Evolutionary conservation across 2,329 filamentous ascomycete species (phyloP), one percentile per base, ranked within the genome.

Genomic region (Penicillium sp.): DNA sequence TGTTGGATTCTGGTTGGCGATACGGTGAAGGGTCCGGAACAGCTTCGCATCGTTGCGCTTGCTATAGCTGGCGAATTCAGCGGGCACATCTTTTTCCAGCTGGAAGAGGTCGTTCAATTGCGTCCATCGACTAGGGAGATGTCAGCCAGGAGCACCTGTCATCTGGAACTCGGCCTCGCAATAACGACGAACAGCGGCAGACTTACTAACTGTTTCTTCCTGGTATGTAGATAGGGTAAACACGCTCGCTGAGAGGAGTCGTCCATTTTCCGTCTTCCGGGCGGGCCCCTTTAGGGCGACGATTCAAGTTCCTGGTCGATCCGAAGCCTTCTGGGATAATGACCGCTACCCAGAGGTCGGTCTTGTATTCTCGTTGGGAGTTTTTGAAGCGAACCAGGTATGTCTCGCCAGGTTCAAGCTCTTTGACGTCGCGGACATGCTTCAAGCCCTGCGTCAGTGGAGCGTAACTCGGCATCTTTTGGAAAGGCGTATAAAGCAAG

Each of bases 161-260:
- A n/a, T n/a, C n/a, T n/a, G n/a, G n/a, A n/a, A n/a, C n/a, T n/a
- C n/a, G n/a, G n/a, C n/a, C n/a, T n/a, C n/a, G n/a, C n/a, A n/a
- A n/a, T 4, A 3, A 23, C 11, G n/a, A n/a, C 7, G 15, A 4
- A 15, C 4, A 26, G 17, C 15, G 8, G 7, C 4, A n/a, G 33
- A 45, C 47, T 48, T 37, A 52, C 49, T 32, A 50, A 33, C 34
- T 45, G 13, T 52, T 52, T 13, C 42, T 25, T 1, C 36, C 44
- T 2, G 47, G 47, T 8, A 52, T 30, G 16, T 48, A 50, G 4
- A 43, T 7, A 4, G 49, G 33, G 16, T 52, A 50, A 0, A 33
- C 13, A 1, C 47, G 37, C 13, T 50, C 49, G 9, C 23, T 36
- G 2, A 16, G 13, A 2, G 41, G 31, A 1, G 29, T 41, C 1